Evolutionary conservation across 2,329 filamentous ascomycete species (phyloP).

Genomic region (Neofusicoccum cordaticola): DNA sequence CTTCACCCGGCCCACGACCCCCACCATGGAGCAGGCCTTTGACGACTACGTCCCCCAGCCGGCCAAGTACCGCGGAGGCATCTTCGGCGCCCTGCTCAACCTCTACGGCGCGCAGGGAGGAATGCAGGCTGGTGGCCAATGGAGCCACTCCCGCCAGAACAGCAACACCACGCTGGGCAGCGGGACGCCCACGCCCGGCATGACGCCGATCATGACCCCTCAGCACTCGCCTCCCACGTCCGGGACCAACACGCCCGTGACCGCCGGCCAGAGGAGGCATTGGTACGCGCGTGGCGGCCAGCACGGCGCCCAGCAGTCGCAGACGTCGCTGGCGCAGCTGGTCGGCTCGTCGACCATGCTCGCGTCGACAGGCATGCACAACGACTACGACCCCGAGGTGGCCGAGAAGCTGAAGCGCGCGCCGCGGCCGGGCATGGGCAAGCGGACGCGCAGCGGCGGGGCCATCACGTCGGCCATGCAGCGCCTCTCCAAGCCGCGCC

Average conservation of each 20-base stretch:
- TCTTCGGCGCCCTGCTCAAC: constrained; percentile 70
- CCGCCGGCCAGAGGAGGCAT: constrained; percentile 20
- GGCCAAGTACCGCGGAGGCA: constrained; percentile 67
- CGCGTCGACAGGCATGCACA: constrained; percentile 37
- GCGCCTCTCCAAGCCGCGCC: constrained; percentile 34
- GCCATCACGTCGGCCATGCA: constrained; percentile 35
- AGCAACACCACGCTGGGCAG: constrained; percentile 9
- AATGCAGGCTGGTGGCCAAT: not conserved
- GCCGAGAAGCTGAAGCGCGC: constrained; percentile 39
- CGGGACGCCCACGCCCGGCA: constrained; percentile 6
- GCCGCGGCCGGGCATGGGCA: constrained; percentile 33
- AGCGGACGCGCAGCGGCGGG: constrained; percentile 35
- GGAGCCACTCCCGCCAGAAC: not conserved
- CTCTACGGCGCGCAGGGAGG: constrained; percentile 49
- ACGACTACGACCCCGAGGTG: constrained; percentile 43
- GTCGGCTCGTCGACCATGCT: constrained; percentile 46
- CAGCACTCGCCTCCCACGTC: constrained; percentile 42
- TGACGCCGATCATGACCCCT: constrained; percentile 31
- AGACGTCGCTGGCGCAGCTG: constrained; percentile 42
- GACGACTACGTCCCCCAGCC: constrained; percentile 66
- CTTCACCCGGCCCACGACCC: constrained; percentile 49
- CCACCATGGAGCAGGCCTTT: constrained; percentile 47
- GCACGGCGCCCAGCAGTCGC: constrained; percentile 34
- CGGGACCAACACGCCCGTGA: constrained; percentile 41
- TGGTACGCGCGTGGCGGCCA: constrained; percentile 17